These are phyloP conservation scores for Brassica balearica DNA, from an alignment of 441 rosid genomes.

Conservation along the genomic window DNA sequence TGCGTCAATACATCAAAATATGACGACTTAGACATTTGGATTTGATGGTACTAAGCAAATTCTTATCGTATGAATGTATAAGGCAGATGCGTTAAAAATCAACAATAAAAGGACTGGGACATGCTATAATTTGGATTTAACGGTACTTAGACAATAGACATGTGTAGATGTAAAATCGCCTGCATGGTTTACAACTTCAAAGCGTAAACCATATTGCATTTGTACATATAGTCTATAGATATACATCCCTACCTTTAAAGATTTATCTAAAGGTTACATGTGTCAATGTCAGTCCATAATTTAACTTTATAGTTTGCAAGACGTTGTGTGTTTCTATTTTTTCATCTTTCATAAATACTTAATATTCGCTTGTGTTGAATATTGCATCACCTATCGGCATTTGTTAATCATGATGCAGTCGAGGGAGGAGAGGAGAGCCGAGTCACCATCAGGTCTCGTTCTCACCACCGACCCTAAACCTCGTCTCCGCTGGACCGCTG, in stretches of 20 bases:
- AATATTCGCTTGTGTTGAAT: conserved; percentile 38
- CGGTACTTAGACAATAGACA: conserved; percentile 12
- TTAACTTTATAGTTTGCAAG: background rate
- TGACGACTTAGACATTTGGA: conserved; percentile 17
- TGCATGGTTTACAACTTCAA: conserved; percentile 39
- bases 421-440: conserved; percentile 38
- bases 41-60: conserved; percentile 1
- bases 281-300: conserved; percentile 19
- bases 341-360: conserved; percentile 33
- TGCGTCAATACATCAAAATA: background rate
- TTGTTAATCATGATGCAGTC: conserved; percentile 30
- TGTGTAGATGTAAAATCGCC: conserved; percentile 30
- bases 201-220: no score
- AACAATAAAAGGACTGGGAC: conserved; percentile 14
- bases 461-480: conserved; percentile 79
- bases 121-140: no score
- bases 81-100: conserved; percentile 19
- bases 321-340: conserved; percentile 29
- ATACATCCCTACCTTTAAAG: background rate
- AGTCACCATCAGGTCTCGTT: conserved; percentile 56
- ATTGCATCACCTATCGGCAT: conserved; percentile 20
- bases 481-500: conserved; percentile 75
- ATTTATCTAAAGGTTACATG: background rate
- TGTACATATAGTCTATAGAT: conserved; percentile 5
- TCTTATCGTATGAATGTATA: background rate